Percentiles rank a stretch among this genome's conserved stretches.
Evolutionary conservation across 2,329 filamentous ascomycete species (phyloP).

Genomic region (Talaromyces atroroseus): DNA sequence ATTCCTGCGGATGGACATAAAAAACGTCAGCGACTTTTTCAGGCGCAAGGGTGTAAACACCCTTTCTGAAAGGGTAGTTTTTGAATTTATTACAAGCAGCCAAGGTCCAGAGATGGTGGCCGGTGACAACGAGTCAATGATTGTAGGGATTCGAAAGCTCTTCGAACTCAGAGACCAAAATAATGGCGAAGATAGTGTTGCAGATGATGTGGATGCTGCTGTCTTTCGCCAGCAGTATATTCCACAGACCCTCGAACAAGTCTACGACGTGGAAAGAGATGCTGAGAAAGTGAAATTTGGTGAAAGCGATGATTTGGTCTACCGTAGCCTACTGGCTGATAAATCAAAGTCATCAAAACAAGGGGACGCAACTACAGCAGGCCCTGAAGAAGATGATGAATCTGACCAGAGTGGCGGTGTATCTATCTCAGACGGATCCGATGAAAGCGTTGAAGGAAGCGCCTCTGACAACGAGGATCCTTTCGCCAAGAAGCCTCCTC

Average conservation of each 20-base stretch:
- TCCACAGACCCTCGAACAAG: constrained; percentile 88
- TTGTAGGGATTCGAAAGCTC: constrained; percentile 59
- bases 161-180: constrained; percentile 52
- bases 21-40: constrained; percentile 95
- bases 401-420: constrained; percentile 33
- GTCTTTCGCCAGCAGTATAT: constrained; percentile 97
- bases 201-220: constrained; percentile 72
- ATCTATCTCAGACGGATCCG: constrained; percentile 37
- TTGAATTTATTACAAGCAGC: constrained; percentile 69
- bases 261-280: constrained; percentile 93
- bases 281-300: constrained; percentile 70
- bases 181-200: constrained; percentile 46
- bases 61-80: constrained; percentile 71
- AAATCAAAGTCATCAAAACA: constrained; percentile 25
- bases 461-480: constrained; percentile 22
- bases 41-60: constrained; percentile 75
- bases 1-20: constrained; percentile 96
- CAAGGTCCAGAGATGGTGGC: constrained; percentile 42
- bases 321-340: constrained; percentile 75
- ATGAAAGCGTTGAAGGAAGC: constrained; percentile 40
- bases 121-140: constrained; percentile 51
- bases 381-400: constrained; percentile 32
- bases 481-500: constrained; percentile 63
- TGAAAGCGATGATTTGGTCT: constrained; percentile 75
- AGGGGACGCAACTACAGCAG: constrained; percentile 15